Evolutionary conservation across 2,329 filamentous ascomycete species (phyloP).

Genomic region (Aspergillus fischeri): DNA sequence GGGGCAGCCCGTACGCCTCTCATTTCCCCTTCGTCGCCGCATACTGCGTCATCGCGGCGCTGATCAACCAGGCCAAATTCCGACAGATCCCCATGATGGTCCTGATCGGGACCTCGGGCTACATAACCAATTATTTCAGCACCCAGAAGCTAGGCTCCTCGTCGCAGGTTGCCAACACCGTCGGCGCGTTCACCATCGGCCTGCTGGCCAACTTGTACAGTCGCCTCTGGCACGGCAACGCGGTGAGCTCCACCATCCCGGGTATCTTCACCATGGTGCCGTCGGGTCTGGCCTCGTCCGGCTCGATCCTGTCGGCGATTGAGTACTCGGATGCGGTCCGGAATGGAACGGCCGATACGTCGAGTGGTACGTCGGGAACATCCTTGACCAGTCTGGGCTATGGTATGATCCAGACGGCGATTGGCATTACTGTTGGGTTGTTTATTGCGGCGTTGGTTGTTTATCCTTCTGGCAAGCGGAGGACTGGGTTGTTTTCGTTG

Average conservation of each 20-base stretch:
- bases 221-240: conserved; percentile 66
- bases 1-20: conserved; percentile 42
- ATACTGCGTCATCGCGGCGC: conserved; percentile 68
- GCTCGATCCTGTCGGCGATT: conserved; percentile 52
- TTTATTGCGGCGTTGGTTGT: conserved; percentile 44
- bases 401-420: conserved; percentile 44
- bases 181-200: conserved; percentile 71
- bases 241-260: conserved; percentile 77
- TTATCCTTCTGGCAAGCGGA: conserved; percentile 42
- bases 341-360: conserved; percentile 6
- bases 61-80: conserved; percentile 77
- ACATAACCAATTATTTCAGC: conserved; percentile 40
- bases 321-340: conserved; percentile 51
- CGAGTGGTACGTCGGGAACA: conserved; percentile 7
- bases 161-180: conserved; percentile 71
- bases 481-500: conserved; percentile 38
- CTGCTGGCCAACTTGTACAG: conserved; percentile 74
- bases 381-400: conserved; percentile 35
- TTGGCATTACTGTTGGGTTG: conserved; percentile 44
- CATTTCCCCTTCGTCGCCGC: conserved; percentile 68
- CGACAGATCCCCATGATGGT: conserved; percentile 72
- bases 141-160: conserved; percentile 57
- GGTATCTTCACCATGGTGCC: conserved; percentile 72
- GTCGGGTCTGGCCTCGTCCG: conserved; percentile 53
- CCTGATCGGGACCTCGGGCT: conserved; percentile 66